Evolutionary conservation across 495 filamentous ascomycete species (phyloP), one percentile per base, ranked within the genome.

Genomic region (Chaetomium cochliodes): DNA sequence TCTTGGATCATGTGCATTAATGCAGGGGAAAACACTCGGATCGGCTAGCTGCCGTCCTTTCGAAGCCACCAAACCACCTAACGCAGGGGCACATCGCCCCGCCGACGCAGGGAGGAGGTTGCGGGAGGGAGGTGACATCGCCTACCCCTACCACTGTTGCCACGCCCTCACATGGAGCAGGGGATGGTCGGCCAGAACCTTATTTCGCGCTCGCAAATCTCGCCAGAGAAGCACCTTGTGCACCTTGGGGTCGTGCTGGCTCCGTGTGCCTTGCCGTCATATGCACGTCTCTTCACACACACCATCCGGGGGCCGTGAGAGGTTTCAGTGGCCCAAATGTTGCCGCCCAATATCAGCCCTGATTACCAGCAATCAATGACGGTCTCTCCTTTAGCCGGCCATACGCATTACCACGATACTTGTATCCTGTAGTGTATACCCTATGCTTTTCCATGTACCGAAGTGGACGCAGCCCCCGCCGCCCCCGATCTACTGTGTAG

Each of bases 381-480:
- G 9, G 18, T 23, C 8, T 33, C 51, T 23, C 54, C 58, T 70
- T 70, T 68, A 70, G 69, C 66, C 63, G 69, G 56, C 26, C 51
- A 12, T 15, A 20, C 60, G 47, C 60, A 8, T 53, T 53, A 23
- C 47, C 44, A 63, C 13, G n/a, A 18, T 22, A 16, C 22, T 46
- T 13, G 49, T 25, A 2, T 37, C 20, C 50, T 46, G 23, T 62
- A 5, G 15, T 42, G 59, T 39, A 22, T 33, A 30, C 3, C 18
- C 30, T 23, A 2, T 23, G 57, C n/a, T 33, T 15, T 18, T 5
- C 33, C 33, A 37, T 37, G 33, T 12, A 5, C 11, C 22, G 13
- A 3, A 13, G 57, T 33, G 41, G 25, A 22, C 41, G 3, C 15
- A 11, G 11, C 5, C 2, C 15, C 2, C 20, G 5, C 55, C n/a